These are phyloP conservation scores for Teunomyces atbi DNA, from an alignment of 805 yeast species.

Conservation along the genomic window DNA sequence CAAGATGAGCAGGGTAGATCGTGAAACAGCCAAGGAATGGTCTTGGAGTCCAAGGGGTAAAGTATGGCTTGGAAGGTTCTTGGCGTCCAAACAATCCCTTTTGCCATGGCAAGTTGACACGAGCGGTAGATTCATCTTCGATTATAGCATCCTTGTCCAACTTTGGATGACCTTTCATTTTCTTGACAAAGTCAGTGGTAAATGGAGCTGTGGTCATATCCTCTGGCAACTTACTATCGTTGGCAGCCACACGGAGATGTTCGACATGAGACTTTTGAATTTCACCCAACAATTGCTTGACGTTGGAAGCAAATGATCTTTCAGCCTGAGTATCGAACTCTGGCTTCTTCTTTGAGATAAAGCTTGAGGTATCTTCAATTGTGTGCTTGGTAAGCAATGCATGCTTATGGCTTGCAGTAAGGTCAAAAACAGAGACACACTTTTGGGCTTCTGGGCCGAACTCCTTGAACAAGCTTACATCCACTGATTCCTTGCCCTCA, in stretches of 20 bases:
- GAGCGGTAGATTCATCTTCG: conserved; percentile 51
- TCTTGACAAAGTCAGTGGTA: conserved; percentile 24
- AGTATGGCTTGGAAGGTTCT: conserved; percentile 75
- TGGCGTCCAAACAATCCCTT: conserved; percentile 72
- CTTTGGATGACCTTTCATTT: conserved; percentile 31
- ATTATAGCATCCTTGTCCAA: conserved; percentile 44
- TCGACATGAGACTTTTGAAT: conserved; percentile 34
- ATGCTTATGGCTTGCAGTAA: conserved; percentile 27
- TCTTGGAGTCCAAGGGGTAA: conserved; percentile 97
- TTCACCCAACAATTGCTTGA: conserved; percentile 38
- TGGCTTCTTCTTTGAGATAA: conserved; percentile 33
- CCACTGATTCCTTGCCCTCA: conserved; percentile 21
- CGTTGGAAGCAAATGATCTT: conserved; percentile 29
- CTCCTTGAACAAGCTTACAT: conserved; percentile 14
- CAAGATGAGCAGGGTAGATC: conserved; percentile 86
- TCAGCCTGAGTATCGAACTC: conserved; percentile 30
- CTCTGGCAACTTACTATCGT: conserved; percentile 27
- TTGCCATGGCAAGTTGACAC: conserved; percentile 77
- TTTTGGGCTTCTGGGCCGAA: conserved; percentile 28
- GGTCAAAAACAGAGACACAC: conserved; percentile 33
- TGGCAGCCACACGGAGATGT: conserved; percentile 27
- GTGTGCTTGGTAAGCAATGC: conserved; percentile 19
- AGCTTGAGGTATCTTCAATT: conserved; percentile 20
- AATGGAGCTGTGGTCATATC: conserved; percentile 26
- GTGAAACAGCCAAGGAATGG: conserved; percentile 92